Evolutionary conservation across 768 basidiomycete species (phyloP).

Genomic region (Hygrophoropsis aurantiaca): DNA sequence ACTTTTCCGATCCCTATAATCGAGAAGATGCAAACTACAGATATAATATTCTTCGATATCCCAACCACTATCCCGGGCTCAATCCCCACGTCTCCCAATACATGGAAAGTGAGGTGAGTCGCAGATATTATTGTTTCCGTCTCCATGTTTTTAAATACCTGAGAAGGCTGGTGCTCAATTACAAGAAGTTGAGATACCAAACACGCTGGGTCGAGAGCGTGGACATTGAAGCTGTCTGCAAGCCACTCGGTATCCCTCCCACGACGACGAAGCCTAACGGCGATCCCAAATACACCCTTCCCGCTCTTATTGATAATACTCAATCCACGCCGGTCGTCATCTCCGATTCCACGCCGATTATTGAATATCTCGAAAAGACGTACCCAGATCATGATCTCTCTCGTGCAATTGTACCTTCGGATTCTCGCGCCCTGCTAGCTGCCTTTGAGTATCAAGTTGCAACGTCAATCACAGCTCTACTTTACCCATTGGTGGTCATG

Average conservation of each 20-base stretch:
- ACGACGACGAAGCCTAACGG: conserved; percentile 23
- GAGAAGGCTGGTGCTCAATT: conserved; percentile 24
- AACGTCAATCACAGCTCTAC: conserved; percentile 11
- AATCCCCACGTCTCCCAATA: conserved; percentile 10
- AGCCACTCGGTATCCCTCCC: conserved; percentile 24
- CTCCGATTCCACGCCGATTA: conserved; percentile 35
- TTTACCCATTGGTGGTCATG: conserved; percentile 17
- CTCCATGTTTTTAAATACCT: not conserved
- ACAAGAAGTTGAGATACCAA: conserved; percentile 23
- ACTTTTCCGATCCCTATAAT: too few relatives aligned
- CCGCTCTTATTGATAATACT: conserved; percentile 27
- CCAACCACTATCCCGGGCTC: conserved; percentile 1
- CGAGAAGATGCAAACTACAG: too few relatives aligned
- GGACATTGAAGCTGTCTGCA: conserved; percentile 24
- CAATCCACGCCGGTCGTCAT: conserved; percentile 19
- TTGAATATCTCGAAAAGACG: conserved; percentile 35
- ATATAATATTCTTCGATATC: conserved; percentile 10
- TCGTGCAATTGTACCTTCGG: conserved; percentile 15
- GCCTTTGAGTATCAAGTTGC: conserved; percentile 19
- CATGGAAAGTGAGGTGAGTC: conserved; percentile 11
- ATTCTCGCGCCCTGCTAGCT: conserved; percentile 21
- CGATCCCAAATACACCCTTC: conserved; percentile 32
- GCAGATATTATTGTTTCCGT: not conserved
- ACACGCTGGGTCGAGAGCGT: conserved; percentile 26
- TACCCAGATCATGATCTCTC: conserved; percentile 15